phyloP scores from a whole-genome alignment of 805 yeast species.

The Starmerella vitae region DNA sequence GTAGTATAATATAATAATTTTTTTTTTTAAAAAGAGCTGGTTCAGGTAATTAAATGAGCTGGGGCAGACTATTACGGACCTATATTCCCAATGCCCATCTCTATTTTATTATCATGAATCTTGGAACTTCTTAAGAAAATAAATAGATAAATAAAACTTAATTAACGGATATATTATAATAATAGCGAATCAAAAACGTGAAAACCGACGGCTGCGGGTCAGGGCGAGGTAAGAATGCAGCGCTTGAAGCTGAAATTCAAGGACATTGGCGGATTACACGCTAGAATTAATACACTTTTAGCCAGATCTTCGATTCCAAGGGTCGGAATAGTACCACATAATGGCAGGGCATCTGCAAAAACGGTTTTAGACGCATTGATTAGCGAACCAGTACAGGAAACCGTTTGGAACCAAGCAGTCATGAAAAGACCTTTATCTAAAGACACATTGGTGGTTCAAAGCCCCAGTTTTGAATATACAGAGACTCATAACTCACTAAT shows the following conservation, averaged over 20 bases:
- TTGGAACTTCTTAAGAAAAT: too few relatives aligned
- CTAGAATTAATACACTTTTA: constrained; percentile 20
- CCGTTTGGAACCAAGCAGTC: constrained; percentile 25
- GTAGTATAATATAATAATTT: too few relatives aligned
- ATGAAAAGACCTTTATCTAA: constrained; percentile 24
- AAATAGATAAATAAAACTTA: too few relatives aligned
- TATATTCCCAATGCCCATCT: too few relatives aligned
- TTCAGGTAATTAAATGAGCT: too few relatives aligned
- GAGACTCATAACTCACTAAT: constrained; percentile 26
- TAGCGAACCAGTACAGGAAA: constrained; percentile 27
- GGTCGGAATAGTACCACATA: constrained; percentile 24
- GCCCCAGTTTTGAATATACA: constrained; percentile 22
- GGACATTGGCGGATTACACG: constrained; percentile 22
- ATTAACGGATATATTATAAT: too few relatives aligned
- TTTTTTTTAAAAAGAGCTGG: too few relatives aligned
- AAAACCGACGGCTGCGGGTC: too few relatives aligned
- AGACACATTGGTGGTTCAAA: constrained; percentile 24
- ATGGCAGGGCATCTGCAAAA: constrained; percentile 19
- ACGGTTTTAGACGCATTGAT: constrained; percentile 24
- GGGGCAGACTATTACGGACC: too few relatives aligned
- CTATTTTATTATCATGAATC: too few relatives aligned
- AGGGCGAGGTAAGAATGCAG: constrained; percentile 6
- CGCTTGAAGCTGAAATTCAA: constrained; percentile 21
- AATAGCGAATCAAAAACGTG: too few relatives aligned
- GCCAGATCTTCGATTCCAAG: constrained; percentile 18